phyloP scores from a whole-genome alignment of 2,329 filamentous ascomycete species.

The Didymella lethalis region DNA sequence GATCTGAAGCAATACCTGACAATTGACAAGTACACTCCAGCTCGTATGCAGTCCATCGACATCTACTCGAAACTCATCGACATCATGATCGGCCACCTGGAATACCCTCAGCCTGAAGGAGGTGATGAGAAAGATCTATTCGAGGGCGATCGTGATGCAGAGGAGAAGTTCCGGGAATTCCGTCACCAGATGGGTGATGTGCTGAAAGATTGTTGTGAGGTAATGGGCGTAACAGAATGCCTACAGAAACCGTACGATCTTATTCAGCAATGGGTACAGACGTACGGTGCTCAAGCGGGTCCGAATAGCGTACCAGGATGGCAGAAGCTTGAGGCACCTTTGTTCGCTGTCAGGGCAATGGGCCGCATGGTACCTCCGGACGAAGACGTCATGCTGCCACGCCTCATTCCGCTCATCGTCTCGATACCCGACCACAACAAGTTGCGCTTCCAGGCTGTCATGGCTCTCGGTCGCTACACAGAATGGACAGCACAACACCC shows the following conservation, averaged over 20 bases:
- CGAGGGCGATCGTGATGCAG: slow-evolving; percentile 91
- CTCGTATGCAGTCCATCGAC: slow-evolving; percentile 77
- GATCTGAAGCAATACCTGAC: slow-evolving; percentile 97
- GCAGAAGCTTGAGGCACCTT: slow-evolving; percentile 93
- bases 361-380: slow-evolving; percentile 93
- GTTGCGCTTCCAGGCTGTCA: slow-evolving; percentile 96
- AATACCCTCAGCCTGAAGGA: slow-evolving; percentile 81
- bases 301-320: slow-evolving; percentile 84
- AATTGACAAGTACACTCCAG: slow-evolving; percentile 85
- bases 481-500: slow-evolving; percentile 97
- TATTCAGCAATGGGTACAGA: slow-evolving; percentile 87
- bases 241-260: slow-evolving; percentile 85
- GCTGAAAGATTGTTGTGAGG: slow-evolving; percentile 94
- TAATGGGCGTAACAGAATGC: slow-evolving; percentile 92
- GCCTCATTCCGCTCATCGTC: slow-evolving; percentile 91
- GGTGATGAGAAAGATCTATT: slow-evolving; percentile 84
- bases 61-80: slow-evolving; percentile 91
- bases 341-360: slow-evolving; percentile 96
- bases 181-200: slow-evolving; percentile 97
- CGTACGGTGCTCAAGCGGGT: slow-evolving; percentile 78
- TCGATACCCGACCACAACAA: slow-evolving; percentile 97
- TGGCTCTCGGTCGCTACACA: slow-evolving; percentile 95
- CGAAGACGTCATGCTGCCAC: slow-evolving; percentile 84
- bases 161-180: slow-evolving; percentile 97
- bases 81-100: slow-evolving; percentile 87